phyloP scores from a whole-genome alignment of 176 grass and related monocot species.

The Oryza coarctata region DNA sequence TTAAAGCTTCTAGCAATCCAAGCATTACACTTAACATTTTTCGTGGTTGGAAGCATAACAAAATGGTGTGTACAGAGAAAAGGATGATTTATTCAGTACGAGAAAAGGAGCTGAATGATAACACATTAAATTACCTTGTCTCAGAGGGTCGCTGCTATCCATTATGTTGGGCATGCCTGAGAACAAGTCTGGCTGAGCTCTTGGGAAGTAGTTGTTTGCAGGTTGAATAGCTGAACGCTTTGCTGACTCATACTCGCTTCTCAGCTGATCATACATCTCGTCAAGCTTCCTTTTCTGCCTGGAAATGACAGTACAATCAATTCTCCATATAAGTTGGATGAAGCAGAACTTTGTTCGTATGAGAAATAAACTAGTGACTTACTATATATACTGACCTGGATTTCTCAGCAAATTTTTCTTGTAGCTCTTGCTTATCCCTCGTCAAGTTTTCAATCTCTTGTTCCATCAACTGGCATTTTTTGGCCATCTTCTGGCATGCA shows the following conservation, averaged over 20 bases:
- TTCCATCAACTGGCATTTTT: constrained; percentile 84
- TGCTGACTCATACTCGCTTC: constrained; percentile 65
- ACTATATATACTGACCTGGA: constrained; percentile 56
- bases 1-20: constrained; percentile 17
- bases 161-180: constrained; percentile 54
- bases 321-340: constrained; percentile 7
- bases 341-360: constrained; percentile 13
- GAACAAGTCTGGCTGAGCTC: constrained; percentile 69
- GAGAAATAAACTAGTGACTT: background rate
- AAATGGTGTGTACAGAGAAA: background rate
- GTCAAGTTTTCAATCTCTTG: constrained; percentile 73
- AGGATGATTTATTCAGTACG: background rate
- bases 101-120: background rate
- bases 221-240: constrained; percentile 79
- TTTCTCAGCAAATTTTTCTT: constrained; percentile 95
- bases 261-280: constrained; percentile 88
- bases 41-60: background rate
- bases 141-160: constrained; percentile 39
- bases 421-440: constrained; percentile 91
- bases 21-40: background rate
- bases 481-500: constrained; percentile 88
- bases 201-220: constrained; percentile 58
- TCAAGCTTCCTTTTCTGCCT: constrained; percentile 96
- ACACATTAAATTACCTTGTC: constrained; percentile 56
- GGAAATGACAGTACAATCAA: constrained; percentile 17